Conservation (phyloP, 2,329 filamentous ascomycete genomes). For the Alternaria hordeiaustralica region DNA sequence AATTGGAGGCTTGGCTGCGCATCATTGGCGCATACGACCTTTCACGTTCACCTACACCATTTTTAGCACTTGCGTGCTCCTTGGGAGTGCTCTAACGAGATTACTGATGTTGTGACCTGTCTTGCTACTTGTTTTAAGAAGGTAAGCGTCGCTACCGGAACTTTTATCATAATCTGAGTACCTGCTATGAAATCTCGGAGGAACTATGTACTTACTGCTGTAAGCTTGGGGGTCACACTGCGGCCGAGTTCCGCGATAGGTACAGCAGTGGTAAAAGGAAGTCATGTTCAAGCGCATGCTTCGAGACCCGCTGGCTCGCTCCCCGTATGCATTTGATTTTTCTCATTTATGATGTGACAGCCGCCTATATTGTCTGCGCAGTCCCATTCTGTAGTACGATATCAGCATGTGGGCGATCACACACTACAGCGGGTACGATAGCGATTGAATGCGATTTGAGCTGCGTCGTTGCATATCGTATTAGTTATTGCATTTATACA, state of each 20-base stretch:
- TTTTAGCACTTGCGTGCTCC: neutral
- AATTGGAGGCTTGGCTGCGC: neutral
- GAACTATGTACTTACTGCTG: neutral
- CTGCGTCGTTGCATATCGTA: neutral
- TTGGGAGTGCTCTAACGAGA: neutral
- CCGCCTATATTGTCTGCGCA: neutral
- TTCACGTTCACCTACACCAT: neutral
- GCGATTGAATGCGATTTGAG: neutral
- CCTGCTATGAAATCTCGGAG: neutral
- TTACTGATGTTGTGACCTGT: constrained; percentile 3
- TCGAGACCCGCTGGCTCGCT: neutral
- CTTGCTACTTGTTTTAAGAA: neutral
- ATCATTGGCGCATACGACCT: neutral
- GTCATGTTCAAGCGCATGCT: neutral
- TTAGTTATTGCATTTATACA: neutral
- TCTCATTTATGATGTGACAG: neutral
- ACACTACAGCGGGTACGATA: neutral
- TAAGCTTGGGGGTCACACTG: neutral
- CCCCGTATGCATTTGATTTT: neutral
- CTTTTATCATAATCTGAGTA: neutral
- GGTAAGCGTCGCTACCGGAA: neutral
- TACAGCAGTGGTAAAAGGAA: neutral
- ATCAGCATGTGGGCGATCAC: neutral
- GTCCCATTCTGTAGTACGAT: neutral
- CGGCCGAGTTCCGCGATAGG: neutral